Base-by-base conservation (phyloP, 768 basidiomycete species). In the Agrocybe pediades region DNA sequence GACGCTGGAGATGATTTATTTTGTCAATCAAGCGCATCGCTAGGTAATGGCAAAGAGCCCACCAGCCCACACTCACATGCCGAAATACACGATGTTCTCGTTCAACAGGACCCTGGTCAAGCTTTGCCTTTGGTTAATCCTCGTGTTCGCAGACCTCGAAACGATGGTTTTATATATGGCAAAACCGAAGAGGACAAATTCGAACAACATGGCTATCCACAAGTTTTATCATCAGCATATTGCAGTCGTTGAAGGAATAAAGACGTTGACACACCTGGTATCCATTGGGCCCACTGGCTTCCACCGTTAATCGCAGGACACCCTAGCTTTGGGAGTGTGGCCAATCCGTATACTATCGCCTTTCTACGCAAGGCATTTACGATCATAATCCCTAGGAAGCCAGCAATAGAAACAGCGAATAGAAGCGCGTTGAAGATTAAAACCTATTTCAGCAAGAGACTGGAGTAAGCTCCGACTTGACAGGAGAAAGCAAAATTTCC, bases 1-100 rank as follows among this genome's bases (percentile, higher is more conserved):
- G 11, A 81, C 68, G 6, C 77, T 78, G 42, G 25, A n/a, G n/a
- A n/a, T n/a, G n/a, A n/a, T n/a, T 16, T 19, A 0, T 17, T 9
- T 26, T 3, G 6, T 36, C 9, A 43, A 7, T 27, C 23, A 25
- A n/a, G 19, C 42, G 11, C 3, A 1, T 43, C 11, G 30, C 15
- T 11, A 44, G 19, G 30, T 15, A 24, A 19, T 19, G 33, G 4
- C 6, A 9, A 59, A 61, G 43, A 21, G 46, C 11, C 19, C 9
- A n/a, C n/a, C n/a, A n/a, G n/a, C n/a, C n/a, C n/a, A n/a, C n/a
- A 52, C 62, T 17, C 33, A 78, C 78, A 69, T 71, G 21, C 76
- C 67, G 55, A 80, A 80, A 60, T 80, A 79, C 2, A 74, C 44
- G 7, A 77, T 59, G 50, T 79, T 78, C 52, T 79, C 78, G 2